Conservation (phyloP, 805 yeast species). For the Priceomyces fermenticarens region DNA sequence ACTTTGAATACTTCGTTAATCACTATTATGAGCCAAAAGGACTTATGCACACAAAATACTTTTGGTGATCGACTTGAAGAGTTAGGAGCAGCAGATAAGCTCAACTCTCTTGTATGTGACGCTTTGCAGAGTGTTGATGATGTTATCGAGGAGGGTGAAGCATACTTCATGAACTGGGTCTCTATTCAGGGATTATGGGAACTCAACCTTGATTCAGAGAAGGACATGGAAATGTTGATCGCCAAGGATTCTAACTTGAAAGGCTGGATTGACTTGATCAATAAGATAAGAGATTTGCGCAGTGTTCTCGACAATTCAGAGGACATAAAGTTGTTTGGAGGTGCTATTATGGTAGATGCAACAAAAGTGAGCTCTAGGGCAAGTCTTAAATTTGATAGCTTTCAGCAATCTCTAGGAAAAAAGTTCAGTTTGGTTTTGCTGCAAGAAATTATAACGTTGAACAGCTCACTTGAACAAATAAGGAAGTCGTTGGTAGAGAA, state of each 20-base stretch:
- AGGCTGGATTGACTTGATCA: slow-evolving; percentile 49
- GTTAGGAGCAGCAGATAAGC: not conserved
- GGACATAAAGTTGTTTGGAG: slow-evolving; percentile 37
- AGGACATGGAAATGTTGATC: slow-evolving; percentile 30
- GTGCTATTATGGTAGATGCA: slow-evolving; percentile 38
- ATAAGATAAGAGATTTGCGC: slow-evolving; percentile 42
- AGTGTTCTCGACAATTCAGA: slow-evolving; percentile 51
- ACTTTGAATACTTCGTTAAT: not conserved
- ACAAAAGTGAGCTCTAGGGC: slow-evolving; percentile 53
- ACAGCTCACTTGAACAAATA: slow-evolving; percentile 25
- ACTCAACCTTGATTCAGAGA: slow-evolving; percentile 36
- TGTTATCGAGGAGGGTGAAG: slow-evolving; percentile 21
- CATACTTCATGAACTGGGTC: slow-evolving; percentile 51
- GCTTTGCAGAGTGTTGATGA: slow-evolving; percentile 25
- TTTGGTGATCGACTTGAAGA: not conserved
- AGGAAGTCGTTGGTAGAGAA: slow-evolving; percentile 28
- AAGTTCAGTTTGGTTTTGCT: slow-evolving; percentile 40
- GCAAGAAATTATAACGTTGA: slow-evolving; percentile 23
- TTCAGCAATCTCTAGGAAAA: slow-evolving; percentile 48
- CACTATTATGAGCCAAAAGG: not conserved
- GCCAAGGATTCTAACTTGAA: slow-evolving; percentile 11
- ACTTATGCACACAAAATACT: not conserved
- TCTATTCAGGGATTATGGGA: slow-evolving; percentile 61
- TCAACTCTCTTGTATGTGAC: slow-evolving; percentile 1
- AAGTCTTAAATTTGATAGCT: slow-evolving; percentile 52